These are phyloP conservation scores for Pichia phayaonensis DNA, from an alignment of 805 yeast species.

Conservation along the genomic window DNA sequence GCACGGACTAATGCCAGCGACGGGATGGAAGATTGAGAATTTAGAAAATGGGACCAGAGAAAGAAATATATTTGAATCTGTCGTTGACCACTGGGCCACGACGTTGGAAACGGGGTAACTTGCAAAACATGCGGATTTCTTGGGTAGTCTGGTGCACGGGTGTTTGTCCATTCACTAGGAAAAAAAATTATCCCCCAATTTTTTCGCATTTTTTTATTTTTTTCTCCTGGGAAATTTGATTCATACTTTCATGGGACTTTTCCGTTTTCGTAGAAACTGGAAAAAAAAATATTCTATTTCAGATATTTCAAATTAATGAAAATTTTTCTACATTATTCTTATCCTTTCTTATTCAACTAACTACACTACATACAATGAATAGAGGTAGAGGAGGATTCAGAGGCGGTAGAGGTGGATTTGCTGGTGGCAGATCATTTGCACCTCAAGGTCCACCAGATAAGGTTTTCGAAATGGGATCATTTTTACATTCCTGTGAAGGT, in stretches of 20 bases:
- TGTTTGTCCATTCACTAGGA: not conserved
- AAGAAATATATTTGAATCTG: not conserved
- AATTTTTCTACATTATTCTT: not conserved
- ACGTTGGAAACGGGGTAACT: not conserved
- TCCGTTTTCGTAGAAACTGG: too few species aligned
- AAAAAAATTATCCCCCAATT: too few species aligned
- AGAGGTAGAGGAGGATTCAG: constrained; percentile 62
- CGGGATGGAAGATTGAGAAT: too few species aligned
- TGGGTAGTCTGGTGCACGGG: not conserved
- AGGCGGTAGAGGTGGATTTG: constrained; percentile 70
- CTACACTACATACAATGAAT: constrained; percentile 36
- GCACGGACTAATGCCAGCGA: constrained; percentile 25
- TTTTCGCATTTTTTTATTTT: too few species aligned
- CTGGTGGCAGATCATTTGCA: constrained; percentile 49
- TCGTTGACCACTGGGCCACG: constrained; percentile 12
- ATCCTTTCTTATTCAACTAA: not conserved
- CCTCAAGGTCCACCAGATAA: constrained; percentile 96
- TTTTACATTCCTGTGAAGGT: constrained; percentile 89
- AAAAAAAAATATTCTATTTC: not conserved
- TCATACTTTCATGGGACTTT: not conserved
- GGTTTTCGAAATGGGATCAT: constrained; percentile 91
- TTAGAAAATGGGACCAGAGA: too few species aligned
- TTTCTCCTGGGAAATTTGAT: not conserved
- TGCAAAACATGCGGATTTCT: too few species aligned
- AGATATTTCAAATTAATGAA: not conserved